Conservation (phyloP, 768 basidiomycete genomes). For the Pulveroboletus frians region DNA sequence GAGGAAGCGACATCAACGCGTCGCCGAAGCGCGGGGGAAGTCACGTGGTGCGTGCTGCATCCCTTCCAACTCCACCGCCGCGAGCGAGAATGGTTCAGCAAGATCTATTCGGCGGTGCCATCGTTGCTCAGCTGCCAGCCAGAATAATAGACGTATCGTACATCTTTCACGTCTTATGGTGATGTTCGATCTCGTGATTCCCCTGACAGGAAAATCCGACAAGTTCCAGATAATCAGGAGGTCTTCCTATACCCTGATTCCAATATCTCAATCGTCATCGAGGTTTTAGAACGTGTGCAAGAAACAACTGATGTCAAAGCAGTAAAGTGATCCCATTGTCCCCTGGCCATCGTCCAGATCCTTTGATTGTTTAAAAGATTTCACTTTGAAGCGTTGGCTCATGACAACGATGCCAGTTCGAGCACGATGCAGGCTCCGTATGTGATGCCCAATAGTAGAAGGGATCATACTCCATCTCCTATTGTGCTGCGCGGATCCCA, state of each 20-base stretch:
- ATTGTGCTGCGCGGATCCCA: conserved; percentile 68
- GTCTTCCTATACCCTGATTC: conserved; percentile 75
- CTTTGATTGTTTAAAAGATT: conserved; percentile 48
- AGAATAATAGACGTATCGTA: conserved; percentile 83
- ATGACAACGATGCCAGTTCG: conserved; percentile 76
- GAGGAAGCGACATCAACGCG: neutral
- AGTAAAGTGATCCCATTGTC: conserved; percentile 48
- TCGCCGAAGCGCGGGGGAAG: neutral
- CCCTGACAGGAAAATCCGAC: conserved; percentile 53
- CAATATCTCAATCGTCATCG: conserved; percentile 72
- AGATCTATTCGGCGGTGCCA: conserved; percentile 82
- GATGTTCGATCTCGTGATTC: neutral
- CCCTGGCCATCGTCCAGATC: conserved; percentile 1
- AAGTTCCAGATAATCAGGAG: conserved; percentile 93
- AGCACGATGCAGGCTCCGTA: conserved; percentile 40
- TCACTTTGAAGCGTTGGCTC: conserved; percentile 85
- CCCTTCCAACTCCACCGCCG: neutral
- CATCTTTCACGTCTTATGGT: conserved; percentile 28
- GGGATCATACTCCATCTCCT: conserved; percentile 52
- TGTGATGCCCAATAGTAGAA: conserved; percentile 38
- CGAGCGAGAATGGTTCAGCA: conserved; percentile 9
- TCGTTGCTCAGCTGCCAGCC: conserved; percentile 52
- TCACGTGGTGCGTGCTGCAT: conserved; percentile 18
- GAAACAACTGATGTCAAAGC: conserved; percentile 53
- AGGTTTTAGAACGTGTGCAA: conserved; percentile 74